Evolutionary conservation across 768 basidiomycete genomes (phyloP).

Genomic region (Naematelia encephala): DNA sequence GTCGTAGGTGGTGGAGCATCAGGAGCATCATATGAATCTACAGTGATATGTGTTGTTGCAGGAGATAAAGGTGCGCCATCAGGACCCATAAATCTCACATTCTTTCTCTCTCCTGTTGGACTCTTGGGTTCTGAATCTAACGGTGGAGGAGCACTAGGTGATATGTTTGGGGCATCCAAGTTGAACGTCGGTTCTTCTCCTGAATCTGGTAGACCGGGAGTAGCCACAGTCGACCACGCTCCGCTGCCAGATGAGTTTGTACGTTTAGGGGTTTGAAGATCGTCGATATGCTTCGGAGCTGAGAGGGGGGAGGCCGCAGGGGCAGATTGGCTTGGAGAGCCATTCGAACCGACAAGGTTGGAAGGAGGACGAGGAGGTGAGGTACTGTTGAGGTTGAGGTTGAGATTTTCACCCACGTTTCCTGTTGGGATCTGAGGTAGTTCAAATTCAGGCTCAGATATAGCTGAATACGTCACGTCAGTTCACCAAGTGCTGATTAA

Average conservation of each 20-base stretch:
- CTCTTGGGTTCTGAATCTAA: conserved; percentile 3
- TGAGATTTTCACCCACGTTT: not conserved
- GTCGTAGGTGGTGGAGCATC: conserved; percentile 42
- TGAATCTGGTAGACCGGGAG: conserved; percentile 58
- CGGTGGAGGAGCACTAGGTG: conserved; percentile 20
- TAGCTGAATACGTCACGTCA: conserved; percentile 21
- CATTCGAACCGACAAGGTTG: conserved; percentile 7
- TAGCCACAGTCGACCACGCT: conserved; percentile 72
- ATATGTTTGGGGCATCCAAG: conserved; percentile 3
- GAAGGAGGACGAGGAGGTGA: conserved; percentile 9
- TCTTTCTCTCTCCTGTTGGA: conserved; percentile 36
- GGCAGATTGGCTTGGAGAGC: conserved; percentile 11
- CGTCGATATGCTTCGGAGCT: conserved; percentile 15
- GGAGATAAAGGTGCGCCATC: conserved; percentile 49
- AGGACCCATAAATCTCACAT: conserved; percentile 48
- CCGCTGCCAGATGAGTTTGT: conserved; percentile 54
- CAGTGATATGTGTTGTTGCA: conserved; percentile 37
- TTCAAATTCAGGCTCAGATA: conserved; percentile 20
- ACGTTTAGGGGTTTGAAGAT: conserved; percentile 20
- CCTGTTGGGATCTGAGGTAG: not conserved
- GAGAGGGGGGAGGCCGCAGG: conserved; percentile 27
- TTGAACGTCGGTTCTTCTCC: conserved; percentile 27
- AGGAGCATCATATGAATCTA: conserved; percentile 42
- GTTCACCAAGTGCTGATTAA: not conserved
- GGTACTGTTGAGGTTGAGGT: no score